Percentiles rank a stretch among this genome's conserved stretches.
These are phyloP conservation scores for Wickerhamiella siamensis DNA, from an alignment of 805 yeast species.

Conservation along the genomic window DNA sequence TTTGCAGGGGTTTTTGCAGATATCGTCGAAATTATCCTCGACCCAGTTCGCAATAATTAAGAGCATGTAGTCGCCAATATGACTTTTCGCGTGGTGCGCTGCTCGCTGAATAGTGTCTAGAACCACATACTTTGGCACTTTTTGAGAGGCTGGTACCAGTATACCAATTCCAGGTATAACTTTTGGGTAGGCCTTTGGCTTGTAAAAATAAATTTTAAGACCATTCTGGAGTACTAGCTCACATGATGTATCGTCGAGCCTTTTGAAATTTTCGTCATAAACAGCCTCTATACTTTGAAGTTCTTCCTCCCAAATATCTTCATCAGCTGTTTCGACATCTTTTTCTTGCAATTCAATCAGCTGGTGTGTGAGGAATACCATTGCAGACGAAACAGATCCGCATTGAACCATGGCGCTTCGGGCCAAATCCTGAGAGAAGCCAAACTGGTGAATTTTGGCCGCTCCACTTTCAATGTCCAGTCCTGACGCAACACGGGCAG, in stretches of 20 bases:
- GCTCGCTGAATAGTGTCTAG: slow-evolving; percentile 24
- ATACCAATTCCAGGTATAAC: slow-evolving; percentile 57
- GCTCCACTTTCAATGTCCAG: slow-evolving; percentile 43
- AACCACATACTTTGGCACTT: slow-evolving; percentile 23
- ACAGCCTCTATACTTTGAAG: slow-evolving; percentile 50
- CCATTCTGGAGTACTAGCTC: slow-evolving; percentile 6
- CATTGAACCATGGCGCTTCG: slow-evolving; percentile 31
- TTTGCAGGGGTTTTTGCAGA: slow-evolving; percentile 66
- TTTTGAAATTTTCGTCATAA: slow-evolving; percentile 32
- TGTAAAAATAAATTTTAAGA: slow-evolving; percentile 26
- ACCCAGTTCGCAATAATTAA: slow-evolving; percentile 66
- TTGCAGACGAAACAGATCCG: slow-evolving; percentile 26
- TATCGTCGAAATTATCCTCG: slow-evolving; percentile 40
- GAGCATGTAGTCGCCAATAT: slow-evolving; percentile 58
- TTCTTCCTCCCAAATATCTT: slow-evolving; percentile 60
- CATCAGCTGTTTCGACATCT: slow-evolving; percentile 12
- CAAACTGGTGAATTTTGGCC: slow-evolving; percentile 47
- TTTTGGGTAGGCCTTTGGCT: slow-evolving; percentile 44
- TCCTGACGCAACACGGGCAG: slow-evolving; percentile 32
- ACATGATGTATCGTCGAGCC: slow-evolving; percentile 5
- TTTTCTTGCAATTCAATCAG: slow-evolving; percentile 15
- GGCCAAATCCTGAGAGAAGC: slow-evolving; percentile 55
- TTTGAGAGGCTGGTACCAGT: slow-evolving; percentile 23
- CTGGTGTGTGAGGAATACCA: slow-evolving; percentile 26
- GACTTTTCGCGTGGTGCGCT: slow-evolving; percentile 21